These are phyloP conservation scores for Wickerhamiella sergipiensis DNA, from an alignment of 805 yeast species.

Conservation along the genomic window DNA sequence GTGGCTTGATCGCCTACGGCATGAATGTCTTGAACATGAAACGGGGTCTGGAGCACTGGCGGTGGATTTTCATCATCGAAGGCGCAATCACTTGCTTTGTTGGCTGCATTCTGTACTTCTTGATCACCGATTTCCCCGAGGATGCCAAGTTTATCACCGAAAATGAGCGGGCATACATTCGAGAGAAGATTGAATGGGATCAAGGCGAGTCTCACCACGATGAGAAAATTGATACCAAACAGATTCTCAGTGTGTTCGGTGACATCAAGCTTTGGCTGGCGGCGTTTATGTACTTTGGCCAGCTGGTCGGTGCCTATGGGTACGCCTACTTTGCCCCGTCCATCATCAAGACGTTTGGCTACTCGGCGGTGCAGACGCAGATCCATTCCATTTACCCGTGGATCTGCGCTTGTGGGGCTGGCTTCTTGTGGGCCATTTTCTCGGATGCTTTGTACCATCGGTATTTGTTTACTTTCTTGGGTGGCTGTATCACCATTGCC, in stretches of 20 bases:
- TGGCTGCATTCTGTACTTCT: slow-evolving; percentile 30
- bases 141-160: slow-evolving; percentile 39
- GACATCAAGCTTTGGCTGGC: slow-evolving; percentile 46
- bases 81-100: slow-evolving; percentile 28
- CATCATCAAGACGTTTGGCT: slow-evolving; percentile 46
- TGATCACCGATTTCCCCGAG: slow-evolving; percentile 62
- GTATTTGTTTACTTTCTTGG: slow-evolving; percentile 18
- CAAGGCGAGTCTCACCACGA: slow-evolving; percentile 38
- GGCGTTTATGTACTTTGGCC: slow-evolving; percentile 49
- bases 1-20: slow-evolving; percentile 58
- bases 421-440: slow-evolving; percentile 42
- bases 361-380: slow-evolving; percentile 62
- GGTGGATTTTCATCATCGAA: slow-evolving; percentile 44
- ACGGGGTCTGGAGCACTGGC: slow-evolving; percentile 33
- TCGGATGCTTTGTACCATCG: slow-evolving; percentile 42
- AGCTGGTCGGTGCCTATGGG: slow-evolving; percentile 57
- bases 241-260: slow-evolving; percentile 37
- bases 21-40: slow-evolving; percentile 40
- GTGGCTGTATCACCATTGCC: slow-evolving; percentile 26
- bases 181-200: slow-evolving; percentile 45
- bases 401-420: slow-evolving; percentile 57
- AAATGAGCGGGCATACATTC: slow-evolving; percentile 41
- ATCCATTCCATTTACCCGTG: slow-evolving; percentile 78
- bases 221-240: slow-evolving; percentile 32
- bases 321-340: slow-evolving; percentile 66